Percentiles rank a stretch among this genome's conserved stretches.
Conservation (phyloP, 2,329 filamentous ascomycete genomes). For the Myrmaecium sp. region DNA sequence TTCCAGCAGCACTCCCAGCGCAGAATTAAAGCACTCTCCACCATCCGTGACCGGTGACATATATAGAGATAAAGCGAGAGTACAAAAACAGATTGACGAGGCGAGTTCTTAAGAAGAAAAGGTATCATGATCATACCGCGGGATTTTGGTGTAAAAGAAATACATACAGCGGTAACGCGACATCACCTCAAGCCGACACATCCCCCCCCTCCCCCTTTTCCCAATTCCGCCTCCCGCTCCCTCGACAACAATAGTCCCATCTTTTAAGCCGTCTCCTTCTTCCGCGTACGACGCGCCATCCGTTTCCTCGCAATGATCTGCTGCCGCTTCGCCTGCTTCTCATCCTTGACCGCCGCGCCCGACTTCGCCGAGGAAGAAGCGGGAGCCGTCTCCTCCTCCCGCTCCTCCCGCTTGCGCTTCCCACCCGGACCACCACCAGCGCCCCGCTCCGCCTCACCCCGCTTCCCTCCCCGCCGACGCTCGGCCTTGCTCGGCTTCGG, state of each 20-base stretch:
- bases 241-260: constrained; percentile 31
- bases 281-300: constrained; percentile 43
- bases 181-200: too few species aligned
- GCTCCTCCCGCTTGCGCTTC: constrained; percentile 4
- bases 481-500: constrained; percentile 23
- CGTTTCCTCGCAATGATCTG: constrained; percentile 77
- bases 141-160: too few species aligned
- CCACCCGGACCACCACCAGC: background rate
- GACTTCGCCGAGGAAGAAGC: constrained; percentile 21
- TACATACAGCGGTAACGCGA: too few species aligned
- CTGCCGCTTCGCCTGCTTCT: constrained; percentile 43
- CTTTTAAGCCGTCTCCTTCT: constrained; percentile 37
- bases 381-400: constrained; percentile 11
- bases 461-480: constrained; percentile 3
- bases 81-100: too few species aligned
- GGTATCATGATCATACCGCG: too few species aligned
- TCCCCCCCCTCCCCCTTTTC: too few species aligned
- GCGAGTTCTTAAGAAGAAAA: too few species aligned
- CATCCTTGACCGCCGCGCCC: constrained; percentile 23
- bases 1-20: too few species aligned
- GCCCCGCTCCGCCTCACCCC: constrained; percentile 1
- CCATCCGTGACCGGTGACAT: too few species aligned
- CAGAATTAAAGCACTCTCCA: too few species aligned
- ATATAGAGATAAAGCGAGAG: too few species aligned
- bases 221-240: too few species aligned